Conservation (phyloP, 2,329 filamentous ascomycete genomes). For the Stemphylium vesicarium region DNA sequence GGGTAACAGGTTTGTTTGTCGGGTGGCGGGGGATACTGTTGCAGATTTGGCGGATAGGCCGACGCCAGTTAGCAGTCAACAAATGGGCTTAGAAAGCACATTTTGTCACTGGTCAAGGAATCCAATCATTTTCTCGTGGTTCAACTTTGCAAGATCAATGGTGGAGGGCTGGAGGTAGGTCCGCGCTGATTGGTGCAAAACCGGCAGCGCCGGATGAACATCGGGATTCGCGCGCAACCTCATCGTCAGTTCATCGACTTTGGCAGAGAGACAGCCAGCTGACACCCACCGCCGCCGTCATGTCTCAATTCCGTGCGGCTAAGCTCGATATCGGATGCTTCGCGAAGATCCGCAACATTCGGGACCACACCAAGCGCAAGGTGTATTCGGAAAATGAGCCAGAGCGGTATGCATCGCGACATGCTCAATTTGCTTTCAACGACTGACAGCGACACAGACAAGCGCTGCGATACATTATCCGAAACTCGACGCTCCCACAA, state of each 20-base stretch:
- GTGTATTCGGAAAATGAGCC: slow-evolving; percentile 86
- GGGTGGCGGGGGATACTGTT: not conserved
- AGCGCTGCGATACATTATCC: slow-evolving; percentile 81
- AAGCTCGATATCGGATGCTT: slow-evolving; percentile 89
- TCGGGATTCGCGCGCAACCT: slow-evolving; percentile 14
- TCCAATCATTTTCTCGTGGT: not conserved
- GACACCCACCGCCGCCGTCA: slow-evolving; percentile 32
- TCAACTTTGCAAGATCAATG: not conserved
- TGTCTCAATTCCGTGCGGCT: slow-evolving; percentile 82
- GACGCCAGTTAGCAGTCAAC: not conserved
- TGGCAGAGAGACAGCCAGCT: not conserved
- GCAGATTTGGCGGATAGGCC: not conserved
- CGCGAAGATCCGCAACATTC: slow-evolving; percentile 83
- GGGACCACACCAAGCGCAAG: slow-evolving; percentile 96
- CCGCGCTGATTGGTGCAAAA: slow-evolving; percentile 15
- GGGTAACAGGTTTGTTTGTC: not conserved
- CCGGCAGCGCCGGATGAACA: slow-evolving; percentile 16
- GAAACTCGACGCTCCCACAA: slow-evolving; percentile 84
- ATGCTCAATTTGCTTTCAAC: not conserved
- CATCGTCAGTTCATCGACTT: slow-evolving; percentile 10
- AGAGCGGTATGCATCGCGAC: slow-evolving; percentile 69
- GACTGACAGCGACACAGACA: slow-evolving; percentile 64
- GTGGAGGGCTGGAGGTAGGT: slow-evolving; percentile 4
- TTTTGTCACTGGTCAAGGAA: not conserved
- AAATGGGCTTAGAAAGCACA: not conserved